phyloP scores from a whole-genome alignment of 1,139 yeast genomes.

The Taphrina pruni region DNA sequence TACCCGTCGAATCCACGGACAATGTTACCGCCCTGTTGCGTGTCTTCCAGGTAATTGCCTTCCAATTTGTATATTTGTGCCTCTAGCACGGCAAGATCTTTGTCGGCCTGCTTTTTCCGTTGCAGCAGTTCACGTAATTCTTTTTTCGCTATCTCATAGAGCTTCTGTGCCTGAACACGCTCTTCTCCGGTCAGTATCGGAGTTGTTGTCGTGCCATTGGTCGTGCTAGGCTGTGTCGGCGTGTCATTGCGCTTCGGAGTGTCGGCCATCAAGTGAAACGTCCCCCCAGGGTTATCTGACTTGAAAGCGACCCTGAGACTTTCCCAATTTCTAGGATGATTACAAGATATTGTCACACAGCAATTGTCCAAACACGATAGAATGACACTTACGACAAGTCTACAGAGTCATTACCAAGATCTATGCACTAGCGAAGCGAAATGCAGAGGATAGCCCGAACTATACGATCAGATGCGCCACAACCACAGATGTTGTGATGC shows the following conservation, averaged over 20 bases:
- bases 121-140: constrained; percentile 69
- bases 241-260: not conserved
- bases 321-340: no score
- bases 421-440: not conserved
- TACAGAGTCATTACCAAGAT: not conserved
- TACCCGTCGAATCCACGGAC: constrained; percentile 89
- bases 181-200: constrained; percentile 22
- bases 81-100: constrained; percentile 66
- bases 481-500: constrained; percentile 8
- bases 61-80: constrained; percentile 84
- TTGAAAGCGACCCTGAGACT: no score
- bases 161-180: constrained; percentile 51
- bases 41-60: constrained; percentile 74
- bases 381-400: no score
- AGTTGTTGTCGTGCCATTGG: not conserved
- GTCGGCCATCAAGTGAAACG: not conserved
- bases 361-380: no score
- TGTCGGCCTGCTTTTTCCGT: constrained; percentile 69
- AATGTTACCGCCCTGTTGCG: constrained; percentile 71
- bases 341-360: no score
- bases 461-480: constrained; percentile 3
- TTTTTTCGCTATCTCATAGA: constrained; percentile 71
- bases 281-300: no score
- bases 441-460: not conserved
- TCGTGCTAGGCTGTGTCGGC: constrained; percentile 8